phyloP scores from a whole-genome alignment of 768 basidiomycete genomes.

The Lactarius sanguifluus region DNA sequence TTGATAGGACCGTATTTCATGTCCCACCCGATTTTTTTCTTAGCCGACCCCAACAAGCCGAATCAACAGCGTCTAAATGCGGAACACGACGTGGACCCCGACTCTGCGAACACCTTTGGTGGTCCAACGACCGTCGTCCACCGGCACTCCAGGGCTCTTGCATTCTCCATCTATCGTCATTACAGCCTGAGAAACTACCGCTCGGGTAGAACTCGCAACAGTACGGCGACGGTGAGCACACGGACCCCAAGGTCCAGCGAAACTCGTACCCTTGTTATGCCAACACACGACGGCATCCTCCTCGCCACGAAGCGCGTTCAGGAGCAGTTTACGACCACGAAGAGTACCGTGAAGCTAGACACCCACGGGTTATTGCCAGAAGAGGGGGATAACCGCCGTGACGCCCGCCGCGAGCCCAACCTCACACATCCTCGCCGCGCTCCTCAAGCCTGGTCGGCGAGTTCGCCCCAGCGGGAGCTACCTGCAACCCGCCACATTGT shows the following conservation, averaged over 20 bases:
- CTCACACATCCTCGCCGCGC: background rate
- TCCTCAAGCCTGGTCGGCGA: conserved; percentile 8
- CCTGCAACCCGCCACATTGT: conserved; percentile 11
- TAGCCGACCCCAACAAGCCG: conserved; percentile 54
- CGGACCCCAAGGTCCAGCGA: conserved; percentile 24
- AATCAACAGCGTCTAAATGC: conserved; percentile 70
- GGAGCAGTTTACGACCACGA: conserved; percentile 48
- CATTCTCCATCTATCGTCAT: conserved; percentile 76
- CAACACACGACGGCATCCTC: conserved; percentile 45
- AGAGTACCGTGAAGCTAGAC: conserved; percentile 28
- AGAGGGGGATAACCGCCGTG: conserved; percentile 16
- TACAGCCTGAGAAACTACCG: conserved; percentile 40
- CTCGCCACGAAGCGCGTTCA: conserved; percentile 75
- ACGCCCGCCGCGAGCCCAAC: conserved; percentile 1
- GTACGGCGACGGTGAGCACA: conserved; percentile 32
- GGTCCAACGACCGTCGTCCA: conserved; percentile 73
- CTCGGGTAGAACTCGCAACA: conserved; percentile 22
- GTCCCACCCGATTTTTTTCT: conserved; percentile 32
- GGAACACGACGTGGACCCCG: conserved; percentile 53
- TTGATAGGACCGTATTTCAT: conserved; percentile 9
- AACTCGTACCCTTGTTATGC: conserved; percentile 16
- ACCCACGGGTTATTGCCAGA: conserved; percentile 17
- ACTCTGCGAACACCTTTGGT: conserved; percentile 42
- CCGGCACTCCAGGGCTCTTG: conserved; percentile 76
- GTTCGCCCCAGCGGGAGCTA: background rate